Base-by-base conservation (phyloP, 2,329 filamentous ascomycete species). In the Cadophora sp. region DNA sequence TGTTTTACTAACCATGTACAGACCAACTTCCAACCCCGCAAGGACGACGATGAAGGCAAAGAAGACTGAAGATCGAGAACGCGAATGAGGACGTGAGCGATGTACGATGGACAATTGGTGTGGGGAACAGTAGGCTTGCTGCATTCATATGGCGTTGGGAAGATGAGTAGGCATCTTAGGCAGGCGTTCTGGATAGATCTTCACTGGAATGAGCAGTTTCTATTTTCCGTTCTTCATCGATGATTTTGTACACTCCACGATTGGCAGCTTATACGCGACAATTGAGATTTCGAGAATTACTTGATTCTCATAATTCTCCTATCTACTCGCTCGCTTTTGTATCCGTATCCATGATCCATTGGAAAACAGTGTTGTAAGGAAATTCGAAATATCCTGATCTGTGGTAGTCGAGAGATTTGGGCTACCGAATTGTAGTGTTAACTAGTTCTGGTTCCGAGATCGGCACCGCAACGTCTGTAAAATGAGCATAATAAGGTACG, bases 11-110 rank as follows among this genome's bases (percentile, higher is more conserved):
- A 37, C 50, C 11, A 12, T 2, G 2, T 5, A 53, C 40, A 77
- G 76, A 67, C 75, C n/a, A 78, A 76, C 53, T 76, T 77, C 29
- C 73, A 77, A 62, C 75, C 75, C 14, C 67, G 75, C 43, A 76
- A 69, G 46, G 72, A 76, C 60, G 72, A 77, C 9, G 71, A 72
- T 29, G 71, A 75, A 6, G 66, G 68, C 8, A 73, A 76, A 58
- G 69, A 73, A 55, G 69, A 73, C 27, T 73, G 58, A 69, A 31
- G 34, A 37, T 37, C 14, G 34, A 12, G 14, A 37, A 4, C 9
- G 34, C 34, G 34, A 48, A 6, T 48, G 19, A 22, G 37, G 4
- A n/a, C 4, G 43, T 6, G n/a, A 48, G 43, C 19, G 19, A 22
- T 43, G 16, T 43, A 43, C 40, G 12, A 43, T 43, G 37, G 7